Evolutionary conservation across 495 filamentous ascomycete species (phyloP).

Genomic region (Penicillium steckii): DNA sequence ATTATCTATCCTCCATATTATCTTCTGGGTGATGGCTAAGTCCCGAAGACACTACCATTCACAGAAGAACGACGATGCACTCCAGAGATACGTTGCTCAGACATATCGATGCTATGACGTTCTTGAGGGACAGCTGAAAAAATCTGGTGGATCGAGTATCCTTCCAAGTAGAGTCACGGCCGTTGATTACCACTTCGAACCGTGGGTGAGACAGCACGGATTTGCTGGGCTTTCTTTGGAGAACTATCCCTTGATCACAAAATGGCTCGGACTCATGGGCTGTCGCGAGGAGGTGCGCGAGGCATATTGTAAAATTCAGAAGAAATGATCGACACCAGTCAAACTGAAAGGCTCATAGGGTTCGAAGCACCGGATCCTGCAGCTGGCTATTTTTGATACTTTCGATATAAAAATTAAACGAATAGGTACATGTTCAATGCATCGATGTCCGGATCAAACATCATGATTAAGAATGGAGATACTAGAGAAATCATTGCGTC

Average conservation of each 20-base stretch:
- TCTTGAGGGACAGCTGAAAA: constrained; percentile 41
- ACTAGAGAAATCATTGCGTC: background rate
- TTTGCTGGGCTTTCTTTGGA: constrained; percentile 44
- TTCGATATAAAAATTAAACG: no score
- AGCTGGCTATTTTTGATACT: no score
- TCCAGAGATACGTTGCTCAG: constrained; percentile 37
- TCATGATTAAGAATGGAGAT: background rate
- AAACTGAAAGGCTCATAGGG: no score
- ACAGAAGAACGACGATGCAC: constrained; percentile 38
- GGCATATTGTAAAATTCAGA: constrained; percentile 24
- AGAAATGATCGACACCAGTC: constrained; percentile 6
- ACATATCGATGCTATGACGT: constrained; percentile 40
- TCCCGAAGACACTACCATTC: constrained; percentile 26
- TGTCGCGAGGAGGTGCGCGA: constrained; percentile 28
- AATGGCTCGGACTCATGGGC: constrained; percentile 27
- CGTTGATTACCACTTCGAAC: constrained; percentile 46
- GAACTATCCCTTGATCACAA: constrained; percentile 32
- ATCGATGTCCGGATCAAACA: no score
- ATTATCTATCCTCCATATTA: no score
- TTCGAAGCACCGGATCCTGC: no score
- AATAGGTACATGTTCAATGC: no score
- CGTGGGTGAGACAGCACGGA: constrained; percentile 39
- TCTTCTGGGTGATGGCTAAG: background rate
- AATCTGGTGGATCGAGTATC: constrained; percentile 35
- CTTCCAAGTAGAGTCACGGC: constrained; percentile 33